phyloP scores from a whole-genome alignment of 495 filamentous ascomycete genomes.

The Trichoderma virens region DNA sequence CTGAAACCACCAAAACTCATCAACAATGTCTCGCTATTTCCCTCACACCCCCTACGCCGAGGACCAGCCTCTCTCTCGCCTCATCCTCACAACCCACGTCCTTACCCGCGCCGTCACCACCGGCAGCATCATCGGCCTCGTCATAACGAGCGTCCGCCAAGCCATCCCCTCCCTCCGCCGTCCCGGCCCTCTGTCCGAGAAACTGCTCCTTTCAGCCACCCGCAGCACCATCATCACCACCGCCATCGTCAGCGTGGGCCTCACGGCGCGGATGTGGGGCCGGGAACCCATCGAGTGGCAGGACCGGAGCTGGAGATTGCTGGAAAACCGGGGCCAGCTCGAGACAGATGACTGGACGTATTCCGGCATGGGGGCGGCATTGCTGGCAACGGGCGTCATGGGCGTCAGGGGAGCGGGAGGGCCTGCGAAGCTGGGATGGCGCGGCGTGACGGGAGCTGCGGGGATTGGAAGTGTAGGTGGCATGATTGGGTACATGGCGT shows the following conservation, averaged over 20 bases:
- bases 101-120: slow-evolving; percentile 44
- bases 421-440: slow-evolving; percentile 19
- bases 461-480: slow-evolving; percentile 36
- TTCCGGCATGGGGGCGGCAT: slow-evolving; percentile 28
- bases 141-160: slow-evolving; percentile 17
- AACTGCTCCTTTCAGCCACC: slow-evolving; percentile 31
- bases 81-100: slow-evolving; percentile 51
- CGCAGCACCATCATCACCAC: slow-evolving; percentile 22
- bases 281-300: slow-evolving; percentile 54
- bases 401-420: slow-evolving; percentile 7
- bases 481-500: slow-evolving; percentile 29
- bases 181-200: slow-evolving; percentile 14
- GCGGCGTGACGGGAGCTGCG: slow-evolving; percentile 25
- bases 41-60: slow-evolving; percentile 50
- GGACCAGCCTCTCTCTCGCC: slow-evolving; percentile 45
- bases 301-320: slow-evolving; percentile 51
- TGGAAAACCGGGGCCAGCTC: slow-evolving; percentile 46
- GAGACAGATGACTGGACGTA: slow-evolving; percentile 44
- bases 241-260: slow-evolving; percentile 24
- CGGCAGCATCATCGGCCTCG: slow-evolving; percentile 37
- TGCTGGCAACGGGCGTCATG: slow-evolving; percentile 15
- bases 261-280: slow-evolving; percentile 43
- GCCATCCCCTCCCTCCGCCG: not conserved
- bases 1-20: not conserved
- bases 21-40: slow-evolving; percentile 19